phyloP scores from a whole-genome alignment of 169 alveolate genomes.

The Babesia ovis region DNA sequence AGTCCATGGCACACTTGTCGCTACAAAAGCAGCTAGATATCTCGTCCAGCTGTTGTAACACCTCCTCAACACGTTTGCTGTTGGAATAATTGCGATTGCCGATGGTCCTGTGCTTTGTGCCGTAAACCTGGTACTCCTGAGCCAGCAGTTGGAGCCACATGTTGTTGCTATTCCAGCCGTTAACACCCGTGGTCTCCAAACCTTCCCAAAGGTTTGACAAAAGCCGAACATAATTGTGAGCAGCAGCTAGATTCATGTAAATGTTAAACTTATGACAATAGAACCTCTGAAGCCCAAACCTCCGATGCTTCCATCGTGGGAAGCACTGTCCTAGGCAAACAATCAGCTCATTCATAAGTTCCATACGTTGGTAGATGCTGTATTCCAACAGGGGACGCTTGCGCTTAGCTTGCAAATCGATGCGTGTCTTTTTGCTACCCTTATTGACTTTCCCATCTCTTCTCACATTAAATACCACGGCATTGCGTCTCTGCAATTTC shows the following conservation, averaged over 20 bases:
- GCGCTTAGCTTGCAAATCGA: neutral
- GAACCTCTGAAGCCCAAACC: slow-evolving; percentile 51
- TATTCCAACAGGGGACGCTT: slow-evolving; percentile 11
- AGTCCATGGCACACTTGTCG: slow-evolving; percentile 62
- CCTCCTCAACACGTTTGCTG: slow-evolving; percentile 44
- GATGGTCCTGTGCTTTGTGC: neutral
- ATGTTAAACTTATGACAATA: slow-evolving; percentile 67
- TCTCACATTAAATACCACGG: neutral
- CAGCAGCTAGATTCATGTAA: neutral
- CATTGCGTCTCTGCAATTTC: slow-evolving; percentile 4
- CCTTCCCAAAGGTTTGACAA: slow-evolving; percentile 32
- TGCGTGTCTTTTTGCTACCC: too few relatives aligned
- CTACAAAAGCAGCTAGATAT: slow-evolving; percentile 60
- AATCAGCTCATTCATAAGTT: slow-evolving; percentile 24
- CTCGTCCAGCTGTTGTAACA: slow-evolving; percentile 65
- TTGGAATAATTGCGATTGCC: slow-evolving; percentile 14
- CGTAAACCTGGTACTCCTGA: slow-evolving; percentile 41
- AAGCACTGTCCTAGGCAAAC: slow-evolving; percentile 45
- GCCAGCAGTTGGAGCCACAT: slow-evolving; percentile 44
- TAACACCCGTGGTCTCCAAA: slow-evolving; percentile 23
- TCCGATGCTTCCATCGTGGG: slow-evolving; percentile 59
- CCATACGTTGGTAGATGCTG: slow-evolving; percentile 31
- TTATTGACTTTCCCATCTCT: too few relatives aligned
- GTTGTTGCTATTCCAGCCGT: slow-evolving; percentile 31
- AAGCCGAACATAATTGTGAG: slow-evolving; percentile 29